phyloP scores from a whole-genome alignment of 169 alveolate species.

The Babesia divergens region DNA sequence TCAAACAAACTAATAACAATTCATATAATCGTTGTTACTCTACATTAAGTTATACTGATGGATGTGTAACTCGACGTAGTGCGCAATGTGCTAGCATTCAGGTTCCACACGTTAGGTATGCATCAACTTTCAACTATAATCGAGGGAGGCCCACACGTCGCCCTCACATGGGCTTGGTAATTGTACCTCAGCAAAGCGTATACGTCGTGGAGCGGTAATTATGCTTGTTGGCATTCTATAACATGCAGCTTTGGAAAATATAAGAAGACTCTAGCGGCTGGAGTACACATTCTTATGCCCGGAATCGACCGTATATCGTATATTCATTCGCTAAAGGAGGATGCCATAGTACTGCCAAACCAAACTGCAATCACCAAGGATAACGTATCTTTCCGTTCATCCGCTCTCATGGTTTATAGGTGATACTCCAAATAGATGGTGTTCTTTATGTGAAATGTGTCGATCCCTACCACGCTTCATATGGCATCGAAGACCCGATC shows the following conservation, averaged over 20 bases:
- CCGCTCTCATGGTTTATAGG: slow-evolving; percentile 25
- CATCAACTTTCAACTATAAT: background rate
- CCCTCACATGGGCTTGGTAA: slow-evolving; percentile 76
- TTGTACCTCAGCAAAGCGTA: slow-evolving; percentile 92
- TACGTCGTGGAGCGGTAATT: slow-evolving; percentile 84
- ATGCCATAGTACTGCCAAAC: slow-evolving; percentile 86
- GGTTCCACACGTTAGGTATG: background rate
- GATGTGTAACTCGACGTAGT: too few species aligned
- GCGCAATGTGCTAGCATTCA: too few species aligned
- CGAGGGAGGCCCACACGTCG: background rate
- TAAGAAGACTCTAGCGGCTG: slow-evolving; percentile 84
- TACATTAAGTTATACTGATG: too few species aligned
- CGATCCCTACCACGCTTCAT: slow-evolving; percentile 85
- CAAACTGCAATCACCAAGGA: slow-evolving; percentile 94
- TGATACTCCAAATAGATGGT: slow-evolving; percentile 91
- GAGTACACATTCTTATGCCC: slow-evolving; percentile 88
- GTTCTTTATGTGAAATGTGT: slow-evolving; percentile 88
- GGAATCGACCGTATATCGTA: slow-evolving; percentile 87
- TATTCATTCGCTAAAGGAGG: slow-evolving; percentile 90
- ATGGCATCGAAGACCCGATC: slow-evolving; percentile 91
- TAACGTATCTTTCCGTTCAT: slow-evolving; percentile 70
- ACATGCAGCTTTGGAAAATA: slow-evolving; percentile 85
- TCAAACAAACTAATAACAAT: background rate
- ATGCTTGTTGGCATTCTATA: background rate
- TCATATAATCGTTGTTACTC: slow-evolving; percentile 3